Evolutionary conservation across 1,284 basidiomycete genomes (phyloP).

Genomic region (Ganoderma resinaceum): DNA sequence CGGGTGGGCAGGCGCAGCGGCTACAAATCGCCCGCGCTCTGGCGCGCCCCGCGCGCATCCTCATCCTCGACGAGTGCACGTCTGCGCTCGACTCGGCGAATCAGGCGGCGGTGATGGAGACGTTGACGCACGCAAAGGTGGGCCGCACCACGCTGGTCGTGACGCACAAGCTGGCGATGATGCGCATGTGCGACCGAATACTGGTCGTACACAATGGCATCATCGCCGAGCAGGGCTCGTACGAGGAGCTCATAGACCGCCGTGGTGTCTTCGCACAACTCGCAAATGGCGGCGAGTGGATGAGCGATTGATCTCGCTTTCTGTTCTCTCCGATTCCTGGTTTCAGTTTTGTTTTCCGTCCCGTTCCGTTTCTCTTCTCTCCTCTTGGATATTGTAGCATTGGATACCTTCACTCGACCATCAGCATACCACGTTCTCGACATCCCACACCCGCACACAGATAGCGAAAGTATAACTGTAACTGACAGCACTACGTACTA

Average conservation of each 20-base stretch:
- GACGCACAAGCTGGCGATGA: slow-evolving; percentile 92
- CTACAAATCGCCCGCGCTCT: slow-evolving; percentile 92
- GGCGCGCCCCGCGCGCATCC: slow-evolving; percentile 71
- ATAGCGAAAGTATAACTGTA: slow-evolving; percentile 31
- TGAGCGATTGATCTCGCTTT: slow-evolving; percentile 36
- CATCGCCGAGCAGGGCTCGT: slow-evolving; percentile 84
- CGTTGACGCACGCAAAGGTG: slow-evolving; percentile 68
- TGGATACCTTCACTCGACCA: slow-evolving; percentile 20
- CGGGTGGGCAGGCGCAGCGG: slow-evolving; percentile 95
- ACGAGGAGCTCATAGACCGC: slow-evolving; percentile 70
- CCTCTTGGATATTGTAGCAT: slow-evolving; percentile 30
- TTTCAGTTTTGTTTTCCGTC: slow-evolving; percentile 9
- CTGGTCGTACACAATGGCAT: slow-evolving; percentile 81
- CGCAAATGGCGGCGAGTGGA: slow-evolving; percentile 90
- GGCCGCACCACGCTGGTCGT: slow-evolving; percentile 89
- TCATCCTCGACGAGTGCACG: slow-evolving; percentile 96
- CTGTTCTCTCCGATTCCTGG: background rate
- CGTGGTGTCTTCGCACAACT: slow-evolving; percentile 84
- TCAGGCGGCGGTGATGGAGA: slow-evolving; percentile 81
- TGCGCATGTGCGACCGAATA: slow-evolving; percentile 92
- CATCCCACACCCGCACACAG: slow-evolving; percentile 18
- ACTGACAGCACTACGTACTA: slow-evolving; percentile 21
- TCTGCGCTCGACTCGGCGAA: slow-evolving; percentile 88
- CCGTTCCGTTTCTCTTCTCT: slow-evolving; percentile 8
- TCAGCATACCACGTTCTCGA: slow-evolving; percentile 4